Evolutionary conservation across 2,329 filamentous ascomycete genomes (phyloP), one percentile per base, ranked within the genome.

Genomic region (Salinomyces thailandicus): DNA sequence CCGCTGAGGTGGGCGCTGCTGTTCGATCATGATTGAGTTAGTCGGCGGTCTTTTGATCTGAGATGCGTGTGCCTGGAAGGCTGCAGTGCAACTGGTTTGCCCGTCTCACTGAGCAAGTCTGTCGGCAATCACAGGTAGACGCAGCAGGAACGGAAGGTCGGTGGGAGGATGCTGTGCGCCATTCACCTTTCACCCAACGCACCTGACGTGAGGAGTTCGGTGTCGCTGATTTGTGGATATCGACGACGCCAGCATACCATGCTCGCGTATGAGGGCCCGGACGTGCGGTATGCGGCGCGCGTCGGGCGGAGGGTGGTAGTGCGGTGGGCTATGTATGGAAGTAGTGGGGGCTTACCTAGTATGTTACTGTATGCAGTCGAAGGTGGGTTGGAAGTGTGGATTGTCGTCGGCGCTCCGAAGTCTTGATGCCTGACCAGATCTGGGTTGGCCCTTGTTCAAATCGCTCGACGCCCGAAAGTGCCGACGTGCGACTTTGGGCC

Each of bases 21-120:
- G 35, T 18, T 36, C 26, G 35, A 36, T 22, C 35, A 36, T 36
- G 8, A 22, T 31, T 31, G 26, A 31, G 35, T 36, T 27, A 36
- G 35, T 36, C 27, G 8, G 9, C 9, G 22, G 22, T 26, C 22
- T 26, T 26, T n/a, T 26, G 22, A 4, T 26, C 33, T 29, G n/a
- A n/a, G n/a, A 31, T 31, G 28, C 11, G 28, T 31, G n/a, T 31
- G n/a, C 11, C 9, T 33, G 31, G 31, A 33, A 33, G 8, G 27
- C 27, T 30, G 22, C 22, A 8, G 27, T 30, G 27, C 15, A 30
- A 30, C 27, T 14, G 2, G 27, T 15, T 12, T 16, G 11, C 11
- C 27, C 27, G 11, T 8, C 27, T 30, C 22, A 8, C n/a, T n/a
- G n/a, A 26, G 22, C 22, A n/a, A 26, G 22, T n/a, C 9, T 26